Evolutionary conservation across 2,329 filamentous ascomycete species (phyloP), one percentile per base, ranked within the genome.

Genomic region (Aureobasidium sp.): DNA sequence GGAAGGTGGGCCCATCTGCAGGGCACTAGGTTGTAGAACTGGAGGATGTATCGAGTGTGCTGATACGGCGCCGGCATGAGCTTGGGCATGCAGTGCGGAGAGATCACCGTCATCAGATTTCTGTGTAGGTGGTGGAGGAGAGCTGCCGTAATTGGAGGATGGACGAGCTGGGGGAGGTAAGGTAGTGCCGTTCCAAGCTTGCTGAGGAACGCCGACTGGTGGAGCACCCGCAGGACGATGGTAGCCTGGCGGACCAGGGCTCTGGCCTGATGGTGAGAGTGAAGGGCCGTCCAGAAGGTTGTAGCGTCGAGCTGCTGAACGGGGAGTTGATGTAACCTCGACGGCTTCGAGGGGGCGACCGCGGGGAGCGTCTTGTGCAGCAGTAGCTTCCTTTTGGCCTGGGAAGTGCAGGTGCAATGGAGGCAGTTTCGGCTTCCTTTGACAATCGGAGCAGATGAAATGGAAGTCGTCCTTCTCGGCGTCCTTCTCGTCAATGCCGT

Each of bases 391-490:
- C 31, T 59, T 48, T 17, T 37, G 39, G 67, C 34, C 63, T 44
- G 49, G 64, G 55, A 59, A 55, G 9, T 62, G 69, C 67, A 87
- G 80, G 69, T 85, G 86, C 65, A 87, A 74, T 15, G 82, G 79
- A 7, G 82, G 85, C 51, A 86, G 79, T 70, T 87, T 88, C 42
- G 84, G 84, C 63, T 85, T 87, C 17, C 82, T 85, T 68, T 84
- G 85, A 77, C 94, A 99, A 52, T 87, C 85, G 37, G 78, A 78
- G 76, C 93, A 97, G 66, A 96, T 75, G 70, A 96, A 96, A 64
- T 90, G 86, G 70, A 97, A 97, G 67, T 95, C 89, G 1, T 90
- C 85, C 51, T 86, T 82, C 66, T 96, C 93, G 0, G 91, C 92
- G 65, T 92, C 88, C 64, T 82, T 78, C 68, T 95, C 84, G 49